Base-by-base conservation (phyloP, 148 eudicot species). In the Tetragonia tetragonoides region DNA sequence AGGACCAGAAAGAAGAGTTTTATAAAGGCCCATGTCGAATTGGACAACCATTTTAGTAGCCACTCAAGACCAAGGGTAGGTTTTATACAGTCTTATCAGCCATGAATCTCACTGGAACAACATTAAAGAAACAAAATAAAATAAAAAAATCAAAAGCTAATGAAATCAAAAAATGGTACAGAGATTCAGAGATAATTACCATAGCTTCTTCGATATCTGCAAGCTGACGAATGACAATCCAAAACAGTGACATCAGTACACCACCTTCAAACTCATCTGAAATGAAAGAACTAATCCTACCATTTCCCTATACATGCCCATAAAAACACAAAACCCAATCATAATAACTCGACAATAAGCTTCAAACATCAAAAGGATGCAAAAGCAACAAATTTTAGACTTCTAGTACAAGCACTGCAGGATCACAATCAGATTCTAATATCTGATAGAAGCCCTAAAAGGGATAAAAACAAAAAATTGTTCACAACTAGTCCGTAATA, bases 171-270 rank as follows among this genome's bases (percentile, higher is more conserved):
- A 21, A 42, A 34, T 44, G 38, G 20, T 53, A 28, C 0, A 17
- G 44, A 57, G 47, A 59, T 61, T 57, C 38, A 44, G 51, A 38
- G 24, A 68, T 68, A 28, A 56, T 83, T 87, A 93, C 95, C 95
- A 88, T 88, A 49, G 87, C 85, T 91, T 88, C 88, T 85, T 89
- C 87, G 41, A 88, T 79, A 57, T 87, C 86, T 61, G 85, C 87
- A 70, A 86, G 84, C 79, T 85, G 91, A 77, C 79, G 87, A 79
- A 86, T 61, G 75, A 80, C 83, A 80, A 70, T 78, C 88, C 83
- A 84, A 79, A 93, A 87, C 73, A 82, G 80, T 84, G 92, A 89
- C 88, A 90, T 91, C 82, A 86, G 86, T 77, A 64, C 60, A 57
- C 40, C 37, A 73, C 77, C 78, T 81, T 72, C 85, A 81, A 75